Evolutionary conservation across 371 early-diverging fungal species (phyloP).

Genomic region (Vairimorpha ceranae): DNA sequence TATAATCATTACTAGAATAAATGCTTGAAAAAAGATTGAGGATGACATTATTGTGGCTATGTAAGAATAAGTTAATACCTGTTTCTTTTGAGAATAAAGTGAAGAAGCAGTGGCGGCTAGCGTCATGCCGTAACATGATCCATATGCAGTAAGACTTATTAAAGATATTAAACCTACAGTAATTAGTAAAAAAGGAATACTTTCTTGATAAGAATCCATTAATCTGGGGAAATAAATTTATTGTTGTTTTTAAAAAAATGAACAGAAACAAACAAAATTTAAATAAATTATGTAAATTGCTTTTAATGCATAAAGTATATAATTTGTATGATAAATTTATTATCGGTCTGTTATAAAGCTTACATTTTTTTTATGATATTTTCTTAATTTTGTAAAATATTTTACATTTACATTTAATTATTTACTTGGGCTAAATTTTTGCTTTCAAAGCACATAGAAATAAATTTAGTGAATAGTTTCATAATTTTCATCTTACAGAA

Average conservation of each 20-base stretch:
- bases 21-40: constrained; percentile 53
- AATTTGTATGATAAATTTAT: neutral
- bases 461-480: too few species aligned
- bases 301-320: too few species aligned
- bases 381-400: too few species aligned
- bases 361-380: too few species aligned
- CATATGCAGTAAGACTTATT: constrained; percentile 46
- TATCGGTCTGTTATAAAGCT: neutral
- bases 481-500: too few species aligned
- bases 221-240: too few species aligned
- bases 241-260: too few species aligned
- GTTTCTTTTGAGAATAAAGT: constrained; percentile 36
- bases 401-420: too few species aligned
- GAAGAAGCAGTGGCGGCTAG: constrained; percentile 38
- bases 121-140: constrained; percentile 46
- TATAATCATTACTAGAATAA: constrained; percentile 51
- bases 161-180: constrained; percentile 29
- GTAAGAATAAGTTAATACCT: constrained; percentile 48
- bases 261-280: too few species aligned
- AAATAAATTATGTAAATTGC: too few species aligned
- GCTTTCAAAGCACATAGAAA: too few species aligned
- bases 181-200: constrained; percentile 24
- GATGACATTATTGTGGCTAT: constrained; percentile 54
- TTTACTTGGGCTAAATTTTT: too few species aligned
- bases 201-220: neutral